Conservation (phyloP, 2,329 filamentous ascomycete genomes). For the Aspergillus fumigatiaffinis region DNA sequence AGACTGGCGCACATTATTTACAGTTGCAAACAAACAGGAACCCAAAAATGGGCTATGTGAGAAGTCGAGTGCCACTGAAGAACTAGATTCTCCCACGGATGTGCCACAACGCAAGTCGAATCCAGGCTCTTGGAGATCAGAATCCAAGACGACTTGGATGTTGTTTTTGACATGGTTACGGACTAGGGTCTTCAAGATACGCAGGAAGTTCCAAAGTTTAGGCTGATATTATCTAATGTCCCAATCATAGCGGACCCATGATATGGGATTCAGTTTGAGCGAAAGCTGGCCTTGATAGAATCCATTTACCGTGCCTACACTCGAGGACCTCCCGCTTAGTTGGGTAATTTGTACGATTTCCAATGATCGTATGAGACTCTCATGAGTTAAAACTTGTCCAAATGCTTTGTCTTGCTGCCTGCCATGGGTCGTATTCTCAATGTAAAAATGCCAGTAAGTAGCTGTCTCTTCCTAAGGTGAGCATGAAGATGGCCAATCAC, state of each 20-base stretch:
- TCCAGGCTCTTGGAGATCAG: slow-evolving; percentile 27
- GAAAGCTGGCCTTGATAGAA: background rate
- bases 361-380: background rate
- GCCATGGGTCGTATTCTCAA: background rate
- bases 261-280: background rate
- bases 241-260: background rate
- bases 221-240: slow-evolving; percentile 12
- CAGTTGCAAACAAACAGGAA: slow-evolving; percentile 9
- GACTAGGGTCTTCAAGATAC: slow-evolving; percentile 52
- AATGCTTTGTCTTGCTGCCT: background rate
- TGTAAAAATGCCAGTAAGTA: background rate
- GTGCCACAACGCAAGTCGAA: slow-evolving; percentile 8
- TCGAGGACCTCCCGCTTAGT: background rate
- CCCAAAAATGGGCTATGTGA: slow-evolving; percentile 19
- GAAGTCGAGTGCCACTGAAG: slow-evolving; percentile 11
- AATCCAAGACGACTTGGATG: slow-evolving; percentile 45
- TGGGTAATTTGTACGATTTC: background rate
- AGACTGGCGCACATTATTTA: slow-evolving; percentile 21
- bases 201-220: slow-evolving; percentile 31
- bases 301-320: background rate
- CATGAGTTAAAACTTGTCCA: background rate
- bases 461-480: too few relatives aligned
- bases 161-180: slow-evolving; percentile 55
- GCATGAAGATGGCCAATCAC: background rate
- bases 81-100: slow-evolving; percentile 1